These are phyloP conservation scores for Lepiota venenata DNA, from an alignment of 768 basidiomycete genomes.

Conservation along the genomic window DNA sequence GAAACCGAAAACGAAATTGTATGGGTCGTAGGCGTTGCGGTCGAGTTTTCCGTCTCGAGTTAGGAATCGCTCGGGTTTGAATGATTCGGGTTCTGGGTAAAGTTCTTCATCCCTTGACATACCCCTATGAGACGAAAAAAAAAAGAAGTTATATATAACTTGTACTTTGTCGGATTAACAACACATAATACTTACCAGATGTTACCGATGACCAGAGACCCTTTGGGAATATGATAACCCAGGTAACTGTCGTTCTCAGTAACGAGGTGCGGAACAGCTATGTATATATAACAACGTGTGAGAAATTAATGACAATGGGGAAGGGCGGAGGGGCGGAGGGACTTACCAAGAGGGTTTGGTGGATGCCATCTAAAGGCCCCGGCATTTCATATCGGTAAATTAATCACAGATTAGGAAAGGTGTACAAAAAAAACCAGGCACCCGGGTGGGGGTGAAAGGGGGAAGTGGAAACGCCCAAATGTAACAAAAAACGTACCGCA, in stretches of 20 bases:
- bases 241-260: conserved; percentile 28
- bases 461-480: too few species aligned
- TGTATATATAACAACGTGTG: neutral
- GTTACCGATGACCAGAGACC: conserved; percentile 29
- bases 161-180: neutral
- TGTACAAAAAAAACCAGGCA: too few species aligned
- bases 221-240: conserved; percentile 28
- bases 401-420: neutral
- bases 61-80: conserved; percentile 36
- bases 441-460: too few species aligned
- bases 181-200: conserved; percentile 23
- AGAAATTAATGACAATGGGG: neutral
- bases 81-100: conserved; percentile 32
- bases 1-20: conserved; percentile 23
- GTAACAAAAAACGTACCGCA: conserved; percentile 17
- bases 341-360: conserved; percentile 26
- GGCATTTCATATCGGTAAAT: neutral
- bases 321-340: too few species aligned
- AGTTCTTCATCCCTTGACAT: conserved; percentile 33
- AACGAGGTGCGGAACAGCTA: conserved; percentile 26
- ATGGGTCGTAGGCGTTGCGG: conserved; percentile 15
- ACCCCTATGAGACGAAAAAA: conserved; percentile 32
- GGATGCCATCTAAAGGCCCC: conserved; percentile 24
- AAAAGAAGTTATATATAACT: too few species aligned
- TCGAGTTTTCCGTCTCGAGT: conserved; percentile 16